A percentile compares a stretch with the other conserved stretches of the same genome.
Evolutionary conservation across 192 early-diverging fungal genomes (phyloP).

Genomic region (Lobosporangium transversale): DNA sequence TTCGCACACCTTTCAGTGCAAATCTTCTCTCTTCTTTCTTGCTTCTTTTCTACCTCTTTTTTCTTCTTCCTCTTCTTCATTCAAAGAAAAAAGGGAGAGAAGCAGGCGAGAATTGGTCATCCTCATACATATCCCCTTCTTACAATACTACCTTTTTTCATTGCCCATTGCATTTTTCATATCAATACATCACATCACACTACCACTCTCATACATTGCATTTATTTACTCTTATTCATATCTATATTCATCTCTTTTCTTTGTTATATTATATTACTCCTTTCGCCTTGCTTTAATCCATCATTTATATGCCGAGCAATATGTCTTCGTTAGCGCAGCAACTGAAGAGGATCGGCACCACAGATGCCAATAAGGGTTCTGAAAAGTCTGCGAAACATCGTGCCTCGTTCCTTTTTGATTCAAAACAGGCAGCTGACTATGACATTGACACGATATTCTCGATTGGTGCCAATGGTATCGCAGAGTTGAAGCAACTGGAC

Average conservation of each 20-base stretch:
- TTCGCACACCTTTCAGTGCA: no score
- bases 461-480: constrained; percentile 82
- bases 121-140: neutral
- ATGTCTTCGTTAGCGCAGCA: constrained; percentile 75
- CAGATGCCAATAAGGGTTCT: constrained; percentile 66
- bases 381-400: constrained; percentile 66
- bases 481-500: constrained; percentile 77
- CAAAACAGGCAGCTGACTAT: constrained; percentile 86
- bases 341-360: constrained; percentile 69
- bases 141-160: neutral
- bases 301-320: constrained; percentile 18
- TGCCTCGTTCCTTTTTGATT: constrained; percentile 85
- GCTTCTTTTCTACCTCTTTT: neutral
- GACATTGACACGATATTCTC: constrained; percentile 88
- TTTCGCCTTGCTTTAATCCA: neutral
- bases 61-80: constrained; percentile 3
- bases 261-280: neutral
- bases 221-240: neutral
- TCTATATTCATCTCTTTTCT: constrained; percentile 4
- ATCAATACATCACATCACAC: neutral
- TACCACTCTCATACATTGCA: neutral
- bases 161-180: constrained; percentile 8
- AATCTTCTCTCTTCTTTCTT: constrained; percentile 9
- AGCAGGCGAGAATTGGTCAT: no score
- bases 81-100: no score